A percentile compares a stretch with the other conserved stretches of the same genome.
Evolutionary conservation across 1,139 yeast species (phyloP).

Genomic region (Saccharomyces pastorianus): DNA sequence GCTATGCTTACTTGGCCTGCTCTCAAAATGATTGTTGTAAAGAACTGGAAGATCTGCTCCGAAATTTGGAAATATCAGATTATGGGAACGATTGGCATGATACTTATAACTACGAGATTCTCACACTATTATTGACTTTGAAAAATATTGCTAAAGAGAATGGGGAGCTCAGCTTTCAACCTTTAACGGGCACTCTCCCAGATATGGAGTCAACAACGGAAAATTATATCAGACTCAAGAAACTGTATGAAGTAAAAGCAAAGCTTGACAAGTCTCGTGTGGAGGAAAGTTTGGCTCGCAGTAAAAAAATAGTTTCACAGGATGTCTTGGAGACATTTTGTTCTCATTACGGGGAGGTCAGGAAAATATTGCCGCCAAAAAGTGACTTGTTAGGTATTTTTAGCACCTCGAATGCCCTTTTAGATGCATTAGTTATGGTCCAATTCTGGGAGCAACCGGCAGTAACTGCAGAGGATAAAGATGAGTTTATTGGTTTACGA

Average conservation of each 20-base stretch:
- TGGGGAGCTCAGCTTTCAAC: conserved; percentile 14
- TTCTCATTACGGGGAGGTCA: background rate
- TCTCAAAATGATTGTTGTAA: conserved; percentile 7
- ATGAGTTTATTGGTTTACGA: background rate
- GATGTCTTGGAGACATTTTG: background rate
- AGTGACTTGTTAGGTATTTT: background rate
- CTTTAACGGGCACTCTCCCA: conserved; percentile 63
- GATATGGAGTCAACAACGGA: conserved; percentile 82
- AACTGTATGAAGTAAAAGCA: conserved; percentile 53
- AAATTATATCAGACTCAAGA: conserved; percentile 51
- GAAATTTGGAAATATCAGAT: background rate
- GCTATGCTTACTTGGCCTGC: conserved; percentile 47
- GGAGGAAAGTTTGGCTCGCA: conserved; percentile 28
- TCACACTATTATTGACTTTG: conserved; percentile 56
- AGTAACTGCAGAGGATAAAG: background rate
- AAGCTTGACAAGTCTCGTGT: conserved; percentile 41
- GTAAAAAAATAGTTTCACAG: background rate
- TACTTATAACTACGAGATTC: conserved; percentile 37
- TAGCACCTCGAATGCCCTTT: background rate
- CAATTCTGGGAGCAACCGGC: background rate
- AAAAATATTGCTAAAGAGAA: conserved; percentile 39
- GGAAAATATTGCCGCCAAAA: conserved; percentile 2
- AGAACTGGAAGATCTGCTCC: background rate
- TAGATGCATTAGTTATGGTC: background rate
- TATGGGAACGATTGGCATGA: conserved; percentile 7